These are phyloP conservation scores for Pascua guehoae DNA, from an alignment of 1,284 basidiomycete species.

Conservation along the genomic window DNA sequence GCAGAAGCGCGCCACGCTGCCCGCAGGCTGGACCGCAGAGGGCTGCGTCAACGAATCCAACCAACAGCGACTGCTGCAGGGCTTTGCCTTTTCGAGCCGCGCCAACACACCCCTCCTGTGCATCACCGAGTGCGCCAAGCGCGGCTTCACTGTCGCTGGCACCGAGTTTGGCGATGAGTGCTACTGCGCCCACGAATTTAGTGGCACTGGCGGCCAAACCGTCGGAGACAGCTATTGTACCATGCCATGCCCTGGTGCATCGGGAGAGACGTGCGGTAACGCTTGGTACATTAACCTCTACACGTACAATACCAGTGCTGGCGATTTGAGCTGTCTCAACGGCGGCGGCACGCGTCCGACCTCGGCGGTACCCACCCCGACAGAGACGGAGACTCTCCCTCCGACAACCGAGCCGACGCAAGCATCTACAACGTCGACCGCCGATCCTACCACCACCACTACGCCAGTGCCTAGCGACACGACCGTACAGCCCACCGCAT, in stretches of 20 bases:
- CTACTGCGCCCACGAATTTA: slow-evolving; percentile 38
- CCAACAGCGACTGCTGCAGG: slow-evolving; percentile 37
- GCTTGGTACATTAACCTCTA: slow-evolving; percentile 42
- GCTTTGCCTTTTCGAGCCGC: slow-evolving; percentile 30
- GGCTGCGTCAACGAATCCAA: slow-evolving; percentile 46
- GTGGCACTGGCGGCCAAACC: slow-evolving; percentile 27
- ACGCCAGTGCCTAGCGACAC: neutral
- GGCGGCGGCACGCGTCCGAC: too few relatives aligned
- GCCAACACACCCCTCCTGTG: slow-evolving; percentile 36
- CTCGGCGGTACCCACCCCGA: too few relatives aligned
- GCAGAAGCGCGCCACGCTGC: slow-evolving; percentile 34
- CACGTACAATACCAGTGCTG: slow-evolving; percentile 21
- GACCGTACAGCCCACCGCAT: slow-evolving; percentile 6
- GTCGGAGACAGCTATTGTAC: slow-evolving; percentile 27
- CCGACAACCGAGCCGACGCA: neutral
- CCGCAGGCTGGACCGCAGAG: slow-evolving; percentile 40
- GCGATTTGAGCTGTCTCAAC: too few relatives aligned
- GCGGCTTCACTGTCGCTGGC: slow-evolving; percentile 43
- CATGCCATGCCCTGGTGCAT: slow-evolving; percentile 36
- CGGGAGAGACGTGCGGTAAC: slow-evolving; percentile 31
- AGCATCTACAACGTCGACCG: neutral
- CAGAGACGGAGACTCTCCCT: too few relatives aligned
- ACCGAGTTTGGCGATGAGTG: slow-evolving; percentile 45
- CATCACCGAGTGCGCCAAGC: slow-evolving; percentile 36
- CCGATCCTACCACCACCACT: slow-evolving; percentile 1